Conservation (phyloP, 164 flowering plant genomes). For the Liquidambar formosana region DNA sequence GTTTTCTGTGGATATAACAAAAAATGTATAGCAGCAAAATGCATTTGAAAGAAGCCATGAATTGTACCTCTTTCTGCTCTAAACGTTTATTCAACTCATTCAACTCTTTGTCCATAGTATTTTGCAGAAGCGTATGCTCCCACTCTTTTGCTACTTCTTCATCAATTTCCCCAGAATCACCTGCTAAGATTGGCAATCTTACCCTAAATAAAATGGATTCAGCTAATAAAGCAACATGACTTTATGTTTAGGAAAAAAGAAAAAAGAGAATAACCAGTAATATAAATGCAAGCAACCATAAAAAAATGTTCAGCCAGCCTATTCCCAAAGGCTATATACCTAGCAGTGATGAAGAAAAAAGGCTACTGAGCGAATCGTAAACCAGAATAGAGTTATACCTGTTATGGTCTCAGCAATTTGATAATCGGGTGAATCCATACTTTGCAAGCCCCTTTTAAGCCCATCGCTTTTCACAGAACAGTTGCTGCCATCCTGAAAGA, state of each 20-base stretch:
- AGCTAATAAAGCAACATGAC: background rate
- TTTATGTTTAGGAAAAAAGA: background rate
- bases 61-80: slow-evolving; percentile 83
- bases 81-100: slow-evolving; percentile 81
- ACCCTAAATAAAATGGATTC: background rate
- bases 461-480: slow-evolving; percentile 61
- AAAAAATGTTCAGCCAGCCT: background rate
- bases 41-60: background rate
- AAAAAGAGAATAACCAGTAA: background rate
- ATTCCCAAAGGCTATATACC: background rate
- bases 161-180: slow-evolving; percentile 75
- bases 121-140: slow-evolving; percentile 89
- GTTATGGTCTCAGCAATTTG: slow-evolving; percentile 61
- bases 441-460: slow-evolving; percentile 71
- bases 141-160: slow-evolving; percentile 93
- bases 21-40: background rate
- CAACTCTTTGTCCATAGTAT: slow-evolving; percentile 90
- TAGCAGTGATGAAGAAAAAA: background rate
- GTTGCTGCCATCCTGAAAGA: slow-evolving; percentile 50
- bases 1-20: background rate
- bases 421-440: slow-evolving; percentile 72
- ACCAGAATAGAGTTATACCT: slow-evolving; percentile 36
- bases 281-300: background rate
- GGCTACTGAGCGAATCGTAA: background rate
- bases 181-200: slow-evolving; percentile 29